phyloP scores from a whole-genome alignment of 345 rosid species.

The Pelargonium nanum region DNA sequence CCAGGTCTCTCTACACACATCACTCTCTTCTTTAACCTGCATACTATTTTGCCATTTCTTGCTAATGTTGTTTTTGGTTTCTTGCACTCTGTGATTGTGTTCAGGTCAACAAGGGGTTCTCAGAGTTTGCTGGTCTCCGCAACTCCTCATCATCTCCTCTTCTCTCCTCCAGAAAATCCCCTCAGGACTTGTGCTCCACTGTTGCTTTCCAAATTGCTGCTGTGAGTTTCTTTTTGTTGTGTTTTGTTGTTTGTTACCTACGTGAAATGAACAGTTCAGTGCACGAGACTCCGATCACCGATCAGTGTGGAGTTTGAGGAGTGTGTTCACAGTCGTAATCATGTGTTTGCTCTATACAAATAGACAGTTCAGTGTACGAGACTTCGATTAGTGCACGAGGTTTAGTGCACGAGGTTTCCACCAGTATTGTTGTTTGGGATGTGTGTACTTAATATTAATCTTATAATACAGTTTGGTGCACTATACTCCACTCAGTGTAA shows the following conservation, averaged over 20 bases:
- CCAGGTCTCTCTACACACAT: slow-evolving; percentile 35
- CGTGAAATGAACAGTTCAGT: background rate
- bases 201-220: slow-evolving; percentile 72
- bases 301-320: too few species aligned
- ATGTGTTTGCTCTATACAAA: too few species aligned
- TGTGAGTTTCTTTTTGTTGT: slow-evolving; percentile 28
- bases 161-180: slow-evolving; percentile 47
- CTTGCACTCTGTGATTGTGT: slow-evolving; percentile 18
- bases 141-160: slow-evolving; percentile 42
- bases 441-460: too few species aligned
- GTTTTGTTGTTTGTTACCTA: background rate
- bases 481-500: too few species aligned
- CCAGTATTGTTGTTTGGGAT: too few species aligned
- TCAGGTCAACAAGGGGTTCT: slow-evolving; percentile 44
- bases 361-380: too few species aligned
- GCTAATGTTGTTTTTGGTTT: background rate
- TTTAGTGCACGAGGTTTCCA: too few species aligned
- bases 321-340: too few species aligned
- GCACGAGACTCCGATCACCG: background rate
- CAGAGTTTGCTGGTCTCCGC: slow-evolving; percentile 72
- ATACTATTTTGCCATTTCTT: background rate
- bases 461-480: too few species aligned
- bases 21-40: background rate
- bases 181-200: slow-evolving; percentile 61
- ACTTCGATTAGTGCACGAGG: too few species aligned